Evolutionary conservation across 192 early-diverging fungal species (phyloP), one percentile per base, ranked within the genome.

Genomic region (Backusella psychrophila): DNA sequence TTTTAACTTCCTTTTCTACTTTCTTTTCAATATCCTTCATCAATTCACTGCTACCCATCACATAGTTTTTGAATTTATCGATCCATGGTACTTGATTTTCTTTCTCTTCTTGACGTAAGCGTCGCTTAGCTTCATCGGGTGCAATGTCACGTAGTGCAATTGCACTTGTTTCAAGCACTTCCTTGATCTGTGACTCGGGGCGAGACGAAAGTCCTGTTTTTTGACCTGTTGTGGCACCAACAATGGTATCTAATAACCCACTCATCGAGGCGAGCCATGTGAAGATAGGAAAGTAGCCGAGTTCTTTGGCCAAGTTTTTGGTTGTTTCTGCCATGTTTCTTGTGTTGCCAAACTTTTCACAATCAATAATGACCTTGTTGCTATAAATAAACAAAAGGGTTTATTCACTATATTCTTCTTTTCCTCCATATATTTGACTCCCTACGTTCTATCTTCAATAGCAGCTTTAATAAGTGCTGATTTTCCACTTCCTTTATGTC

Each of bases 201-300:
- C 93, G 94, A 39, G 95, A 90, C 2, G 94, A 90, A 9, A 98
- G 83, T 33, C 91, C 91, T 2, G 95, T 91, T 72, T 97, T 98
- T 72, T 93, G 90, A 8, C 98, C 98, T 3, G 95, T 96, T 0
- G 93, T 92, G 6, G 95, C 96, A 6, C 92, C 91, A n/a, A 97
- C 90, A 69, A 96, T 84, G 70, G 93, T 88, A 79, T 98, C 95
- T 56, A 96, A 87, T 29, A 95, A 80, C 38, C 90, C 89, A 39
- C 91, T 93, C 34, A 93, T 83, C 7, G 88, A 88, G 39, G 88
- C 88, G 75, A 93, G 85, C 78, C 90, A 94, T 73, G 92, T 94
- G 78, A 99, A 96, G 49, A 96, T 82, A 4, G 98, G 98, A 80
- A 95, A 94, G 85, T 95, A 98, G 5, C 94, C 94, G 26, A 98